Evolutionary conservation across 140 eudicot species (phyloP), one percentile per base, ranked within the genome.

Genomic region (Ambrosia hybrid): DNA sequence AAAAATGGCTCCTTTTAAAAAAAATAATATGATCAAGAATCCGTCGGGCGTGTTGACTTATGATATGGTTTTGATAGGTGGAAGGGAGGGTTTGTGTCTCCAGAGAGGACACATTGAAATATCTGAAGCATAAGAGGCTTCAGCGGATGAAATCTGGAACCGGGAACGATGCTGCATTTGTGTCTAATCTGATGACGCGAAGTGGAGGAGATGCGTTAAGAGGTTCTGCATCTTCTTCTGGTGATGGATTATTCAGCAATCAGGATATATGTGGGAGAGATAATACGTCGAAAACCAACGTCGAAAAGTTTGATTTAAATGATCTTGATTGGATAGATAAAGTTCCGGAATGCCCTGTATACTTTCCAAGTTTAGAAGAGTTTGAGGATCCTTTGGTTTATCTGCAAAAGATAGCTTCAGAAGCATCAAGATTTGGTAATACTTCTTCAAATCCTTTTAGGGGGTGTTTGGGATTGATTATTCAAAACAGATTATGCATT

Each of bases 391-490:
- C 96, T 15, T 61, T 93, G 74, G 86, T 89, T 69, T 93, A 89
- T 80, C 68, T 93, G 80, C 96, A 87, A 55, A 89, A 84, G 75
- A 93, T 93, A 71, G 88, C 96, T 72, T 92, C 98, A 45, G 93
- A 93, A 77, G 99, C 99, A 58, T 93, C 99, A 12, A 90, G 75
- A 90, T 90, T 76, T 80, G 99, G 99, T 93, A 86, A 70, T 64
- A 53, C 48, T 57, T 69, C 75, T 10, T 61, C 5, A 37, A 12
- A 3, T 12, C 13, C 0, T 36, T 62, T 30, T 8, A 41, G 2
- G 46, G n/a, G n/a, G n/a, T n/a, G n/a, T n/a, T n/a, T n/a, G n/a
- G n/a, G n/a, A n/a, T n/a, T n/a, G n/a, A n/a, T n/a, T n/a, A n/a
- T n/a, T n/a, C n/a, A n/a, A n/a, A n/a, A n/a, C n/a, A n/a, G n/a